phyloP scores from a whole-genome alignment of 805 yeast species.

The Metschnikowia cubensis region DNA sequence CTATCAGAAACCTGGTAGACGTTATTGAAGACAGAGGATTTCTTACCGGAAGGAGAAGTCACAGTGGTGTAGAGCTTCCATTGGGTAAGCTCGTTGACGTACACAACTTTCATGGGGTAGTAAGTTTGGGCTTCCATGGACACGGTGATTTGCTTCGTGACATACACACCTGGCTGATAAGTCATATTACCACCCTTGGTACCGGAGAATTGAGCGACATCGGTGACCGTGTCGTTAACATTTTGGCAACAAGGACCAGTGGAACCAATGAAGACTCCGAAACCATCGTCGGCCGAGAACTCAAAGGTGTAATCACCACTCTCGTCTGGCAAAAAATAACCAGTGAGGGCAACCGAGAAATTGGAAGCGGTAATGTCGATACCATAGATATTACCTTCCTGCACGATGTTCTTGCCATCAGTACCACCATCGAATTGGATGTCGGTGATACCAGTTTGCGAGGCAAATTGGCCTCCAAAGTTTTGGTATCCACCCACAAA shows the following conservation, averaged over 20 bases:
- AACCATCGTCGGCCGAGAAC: slow-evolving; percentile 3
- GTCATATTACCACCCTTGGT: slow-evolving; percentile 2
- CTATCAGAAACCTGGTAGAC: background rate
- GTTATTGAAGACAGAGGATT: background rate
- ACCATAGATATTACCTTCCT: background rate
- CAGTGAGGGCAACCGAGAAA: slow-evolving; percentile 2
- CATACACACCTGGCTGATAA: background rate
- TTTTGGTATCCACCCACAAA: slow-evolving; percentile 2
- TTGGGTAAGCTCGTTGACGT: slow-evolving; percentile 6
- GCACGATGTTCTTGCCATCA: background rate
- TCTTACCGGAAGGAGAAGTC: background rate
- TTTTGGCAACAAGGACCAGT: slow-evolving; percentile 1
- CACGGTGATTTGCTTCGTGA: background rate
- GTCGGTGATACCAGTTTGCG: background rate
- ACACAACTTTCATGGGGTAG: slow-evolving; percentile 6
- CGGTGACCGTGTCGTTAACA: slow-evolving; percentile 3
- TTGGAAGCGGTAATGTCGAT: background rate
- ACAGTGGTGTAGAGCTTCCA: slow-evolving; percentile 3
- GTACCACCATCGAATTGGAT: background rate
- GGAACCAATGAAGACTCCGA: slow-evolving; percentile 4
- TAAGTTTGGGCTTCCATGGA: slow-evolving; percentile 1
- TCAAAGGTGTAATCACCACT: slow-evolving; percentile 3
- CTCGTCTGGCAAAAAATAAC: slow-evolving; percentile 1
- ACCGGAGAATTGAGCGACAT: slow-evolving; percentile 2
- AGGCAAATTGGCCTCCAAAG: background rate